These are phyloP conservation scores for Botrytis cinerea DNA, from an alignment of 2,329 filamentous ascomycete genomes.

Conservation along the genomic window DNA sequence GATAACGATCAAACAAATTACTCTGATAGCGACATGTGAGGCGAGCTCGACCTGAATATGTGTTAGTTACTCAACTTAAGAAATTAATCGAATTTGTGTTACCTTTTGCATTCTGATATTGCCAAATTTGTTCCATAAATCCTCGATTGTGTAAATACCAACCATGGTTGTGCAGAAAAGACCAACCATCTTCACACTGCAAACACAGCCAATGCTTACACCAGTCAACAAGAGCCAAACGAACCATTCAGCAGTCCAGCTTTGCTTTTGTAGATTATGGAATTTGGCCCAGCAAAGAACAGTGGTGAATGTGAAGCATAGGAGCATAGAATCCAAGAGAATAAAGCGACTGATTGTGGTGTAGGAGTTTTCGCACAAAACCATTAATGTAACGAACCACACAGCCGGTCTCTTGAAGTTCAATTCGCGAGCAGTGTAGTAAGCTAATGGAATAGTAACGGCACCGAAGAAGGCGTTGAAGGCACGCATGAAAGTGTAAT, in stretches of 20 bases:
- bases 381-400: conserved; percentile 95
- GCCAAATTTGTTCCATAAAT: conserved; percentile 98
- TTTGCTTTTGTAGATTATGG: conserved; percentile 80
- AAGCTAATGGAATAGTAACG: conserved; percentile 88
- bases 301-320: conserved; percentile 98
- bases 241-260: conserved; percentile 91
- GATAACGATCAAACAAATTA: conserved; percentile 84
- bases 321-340: conserved; percentile 95
- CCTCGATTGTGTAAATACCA: conserved; percentile 92
- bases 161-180: conserved; percentile 94
- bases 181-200: conserved; percentile 97
- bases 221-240: conserved; percentile 92
- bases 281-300: conserved; percentile 97
- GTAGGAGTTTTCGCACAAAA: conserved; percentile 98
- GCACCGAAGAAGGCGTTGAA: conserved; percentile 97
- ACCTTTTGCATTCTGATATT: conserved; percentile 87
- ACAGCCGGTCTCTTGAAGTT: conserved; percentile 83
- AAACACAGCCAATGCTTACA: conserved; percentile 94
- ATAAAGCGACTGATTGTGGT: conserved; percentile 99
- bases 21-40: conserved; percentile 76
- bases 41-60: conserved; percentile 59
- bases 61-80: conserved; percentile 29
- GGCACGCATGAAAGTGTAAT: conserved; percentile 97
- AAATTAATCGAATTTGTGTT: conserved; percentile 34
- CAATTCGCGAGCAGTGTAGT: conserved; percentile 90